Percentiles rank a stretch among this genome's conserved stretches.
Evolutionary conservation across 768 basidiomycete species (phyloP).

Genomic region (Tylopilus vinaceipallidus): DNA sequence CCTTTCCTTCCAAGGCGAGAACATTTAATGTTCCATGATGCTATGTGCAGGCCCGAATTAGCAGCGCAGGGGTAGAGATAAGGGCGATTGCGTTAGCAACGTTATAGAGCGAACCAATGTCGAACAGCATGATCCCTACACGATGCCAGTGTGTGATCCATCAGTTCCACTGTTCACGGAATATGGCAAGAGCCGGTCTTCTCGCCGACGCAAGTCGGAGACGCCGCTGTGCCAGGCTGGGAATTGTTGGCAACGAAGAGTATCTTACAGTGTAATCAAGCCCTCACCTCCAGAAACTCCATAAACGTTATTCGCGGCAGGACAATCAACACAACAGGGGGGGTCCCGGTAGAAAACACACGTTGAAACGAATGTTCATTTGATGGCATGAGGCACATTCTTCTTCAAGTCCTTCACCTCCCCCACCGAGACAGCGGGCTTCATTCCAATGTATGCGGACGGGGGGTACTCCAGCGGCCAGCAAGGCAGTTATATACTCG

Average conservation of each 20-base stretch:
- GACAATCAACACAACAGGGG: too few species aligned
- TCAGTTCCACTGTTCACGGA: background rate
- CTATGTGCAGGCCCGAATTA: slow-evolving; percentile 62
- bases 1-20: slow-evolving; percentile 51
- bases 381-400: slow-evolving; percentile 71
- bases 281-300: slow-evolving; percentile 19
- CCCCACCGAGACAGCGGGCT: slow-evolving; percentile 62
- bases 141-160: background rate
- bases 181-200: slow-evolving; percentile 29
- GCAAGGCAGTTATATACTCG: slow-evolving; percentile 50
- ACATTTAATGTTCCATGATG: slow-evolving; percentile 54
- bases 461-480: slow-evolving; percentile 67
- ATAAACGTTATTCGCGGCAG: slow-evolving; percentile 50
- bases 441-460: slow-evolving; percentile 75
- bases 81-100: slow-evolving; percentile 53
- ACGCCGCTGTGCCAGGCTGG: slow-evolving; percentile 51
- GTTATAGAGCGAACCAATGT: slow-evolving; percentile 58
- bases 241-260: slow-evolving; percentile 41
- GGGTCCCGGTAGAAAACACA: slow-evolving; percentile 65
- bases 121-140: slow-evolving; percentile 34
- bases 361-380: slow-evolving; percentile 60
- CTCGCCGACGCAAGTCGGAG: slow-evolving; percentile 60
- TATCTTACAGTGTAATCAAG: background rate
- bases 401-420: slow-evolving; percentile 69
- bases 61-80: slow-evolving; percentile 64